Base-by-base conservation (phyloP, 306 rosid species). In the Potentilla sterilis region DNA sequence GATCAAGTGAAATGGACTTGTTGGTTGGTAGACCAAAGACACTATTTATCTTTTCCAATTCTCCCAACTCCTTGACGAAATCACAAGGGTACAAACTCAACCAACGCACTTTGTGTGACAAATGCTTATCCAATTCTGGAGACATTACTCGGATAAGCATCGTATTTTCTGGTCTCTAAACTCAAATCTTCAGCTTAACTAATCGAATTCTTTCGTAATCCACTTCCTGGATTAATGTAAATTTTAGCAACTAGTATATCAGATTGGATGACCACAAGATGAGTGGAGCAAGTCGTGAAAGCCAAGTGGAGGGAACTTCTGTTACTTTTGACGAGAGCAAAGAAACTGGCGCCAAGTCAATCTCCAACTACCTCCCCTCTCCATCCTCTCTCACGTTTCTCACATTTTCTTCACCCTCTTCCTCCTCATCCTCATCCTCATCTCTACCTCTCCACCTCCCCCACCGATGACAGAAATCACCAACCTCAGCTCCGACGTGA, bases 401-500 rank as follows among this genome's bases (percentile, higher is more conserved):
- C 15, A 18, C 48, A 14, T 48, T 14, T 28, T 9, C 18, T 5
- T 12, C 19, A 9, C 55, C 54, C 21, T 7, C 18, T 4, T 7
- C 8, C 18, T 49, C 58, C 15, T 6, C 14, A 9, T 59, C 5
- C 62, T 41, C 42, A 10, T 28, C 19, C 28, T n/a, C 16, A 41
- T 67, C 34, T 34, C 49, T 4, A 8, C 21, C 58, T 3, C 32
- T 8, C 7, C 5, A 40, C 47, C 9, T 41, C 66, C 7, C 3
- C 40, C 40, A 37, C 24, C 58, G 67, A 84, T 89, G 93, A 69
- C 93, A 9, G 84, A 82, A 28, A 63, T 93, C 66, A 83, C 70
- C 55, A 65, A 64, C 24, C 87, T 91, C 2, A 91, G 83, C 84
- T 44, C 87, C 1, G 90, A 93, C 80, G 87, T 93, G 3, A 74